Base-by-base conservation (phyloP, 768 basidiomycete genomes). In the Epithele typhae region DNA sequence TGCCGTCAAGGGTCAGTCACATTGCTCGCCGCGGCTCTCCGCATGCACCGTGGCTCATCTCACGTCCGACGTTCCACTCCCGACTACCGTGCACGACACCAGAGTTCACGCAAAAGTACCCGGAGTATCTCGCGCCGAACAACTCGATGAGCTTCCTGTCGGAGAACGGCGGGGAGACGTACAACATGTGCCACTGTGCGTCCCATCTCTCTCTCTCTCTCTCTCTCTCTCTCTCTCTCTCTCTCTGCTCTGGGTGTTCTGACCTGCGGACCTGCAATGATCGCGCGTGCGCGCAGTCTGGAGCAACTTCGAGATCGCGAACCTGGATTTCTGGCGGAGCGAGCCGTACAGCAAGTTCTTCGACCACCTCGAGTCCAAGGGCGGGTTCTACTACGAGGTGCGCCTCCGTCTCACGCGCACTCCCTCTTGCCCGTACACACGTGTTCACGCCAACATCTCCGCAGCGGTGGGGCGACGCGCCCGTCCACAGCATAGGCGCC, bases 341-440 rank as follows among this genome's bases (percentile, higher is more conserved):
- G 82, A 89, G 53, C 85, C 89, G 0, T 97, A 96, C 66, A 75
- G 77, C 56, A 76, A 79, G 38, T 94, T 86, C 68, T 95, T 95
- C 56, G 79, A 88, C 24, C 77, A 79, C 61, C 75, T 96, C 27
- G 93, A 95, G 54, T 66, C 75, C 1, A 77, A 79, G 41, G 92
- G 92, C 25, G 92, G 92, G 7, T 92, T 94, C 67, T 93, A 93
- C 68, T 92, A 92, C 59, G 91, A 92, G 81, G 86, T 85, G n/a
- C 32, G 56, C 23, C 24, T 25, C 38, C 23, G 34, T 30, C 22
- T 9, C 25, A n/a, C 40, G n/a, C 23, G 14, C 30, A 4, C 15
- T 9, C 19, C 24, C n/a, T 17, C 7, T n/a, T 36, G 7, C 35
- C 18, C 35, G 18, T 6, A 30, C 27, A 30, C 14, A 14, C 35